Evolutionary conservation across 257 asterid species (phyloP), one percentile per base, ranked within the genome.

Genomic region (Asclepias syriaca): DNA sequence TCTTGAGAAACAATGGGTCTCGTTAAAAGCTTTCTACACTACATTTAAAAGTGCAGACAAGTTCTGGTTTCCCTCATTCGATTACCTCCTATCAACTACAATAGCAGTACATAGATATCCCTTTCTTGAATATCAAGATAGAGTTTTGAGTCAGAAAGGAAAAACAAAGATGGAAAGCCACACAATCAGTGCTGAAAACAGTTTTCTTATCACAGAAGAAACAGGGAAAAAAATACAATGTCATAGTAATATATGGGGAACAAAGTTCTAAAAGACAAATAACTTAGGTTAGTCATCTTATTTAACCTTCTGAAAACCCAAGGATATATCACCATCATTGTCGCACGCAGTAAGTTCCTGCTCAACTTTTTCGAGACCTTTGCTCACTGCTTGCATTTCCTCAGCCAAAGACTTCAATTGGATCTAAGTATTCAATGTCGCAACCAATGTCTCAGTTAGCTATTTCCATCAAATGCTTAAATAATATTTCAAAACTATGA

Each of bases 381-480:
- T 93, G 86, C 87, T 87, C 72, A 89, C 96, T 78, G 98, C 98
- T 89, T 93, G 97, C 97, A 93, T 93, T 88, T 93, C 98, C 81
- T 93, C 98, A 75, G 98, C 98, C 88, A 93, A 84, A 59, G 97
- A 87, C 84, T 93, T 93, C 81, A 93, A 80, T 89, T 89, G 96
- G 80, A 91, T 93, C 98, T 93, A 75, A 54, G 54, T 60, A 70
- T n/a, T 70, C 45, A 37, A 61, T 55, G 39, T 19, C 39, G 65
- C 46, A 75, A 75, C 77, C 80, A 80, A 72, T 71, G 21, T 29
- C 74, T 22, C 68, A 64, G 63, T 69, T 24, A 54, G 65, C 21
- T 8, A 64, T 69, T 70, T 32, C 45, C 55, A 55, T 27, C 61
- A 56, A 43, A 74, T 29, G 22, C 4, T 45, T 46, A 15, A 76